Evolutionary conservation across 1,284 basidiomycete species (phyloP), one percentile per base, ranked within the genome.

Genomic region (Ceratobasidium sp.): DNA sequence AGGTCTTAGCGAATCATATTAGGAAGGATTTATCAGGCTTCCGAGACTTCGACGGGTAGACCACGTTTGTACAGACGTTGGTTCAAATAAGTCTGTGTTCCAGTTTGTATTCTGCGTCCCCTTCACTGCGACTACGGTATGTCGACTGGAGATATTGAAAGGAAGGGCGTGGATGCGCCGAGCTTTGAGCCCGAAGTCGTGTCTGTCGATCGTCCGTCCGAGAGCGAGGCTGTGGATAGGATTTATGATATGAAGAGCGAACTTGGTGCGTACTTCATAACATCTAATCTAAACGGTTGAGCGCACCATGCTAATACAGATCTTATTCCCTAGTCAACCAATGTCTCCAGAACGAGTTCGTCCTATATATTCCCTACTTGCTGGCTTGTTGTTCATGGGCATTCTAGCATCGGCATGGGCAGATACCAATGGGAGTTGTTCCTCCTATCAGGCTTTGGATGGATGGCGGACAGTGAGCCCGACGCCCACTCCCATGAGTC

Each of bases 351-450:
- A 80, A 84, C 58, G 85, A 86, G 84, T 85, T 47, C 13, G 82
- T 79, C 11, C 30, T 57, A n/a, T 61, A 23, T 57, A 21, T 57
- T 30, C 21, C n/a, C 38, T 23, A 30, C 21, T 54, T 46, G 58
- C 38, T 41, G 46, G 47, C 52, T 18, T 38, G 9, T 11, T 11
- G 1, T 43, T 57, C n/a, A 69, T 73, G 44, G 77, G 41, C 18
- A 59, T 32, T 54, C 46, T 72, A 86, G 85, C 73, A 86, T 90
- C 72, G 88, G 89, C 23, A 89, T 88, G 73, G 88, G 89, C 16
- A 82, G 82, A 64, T 90, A 88, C 80, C 88, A 90, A 77, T 80
- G 82, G 75, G 86, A 88, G 79, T 82, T 90, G 43, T 88, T 89
- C 76, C 74, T 85, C 64, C 81, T 89, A 8, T 84, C 86, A 47